Base-by-base conservation (phyloP, 2,329 filamentous ascomycete species). In the Pezicula radicicola region DNA sequence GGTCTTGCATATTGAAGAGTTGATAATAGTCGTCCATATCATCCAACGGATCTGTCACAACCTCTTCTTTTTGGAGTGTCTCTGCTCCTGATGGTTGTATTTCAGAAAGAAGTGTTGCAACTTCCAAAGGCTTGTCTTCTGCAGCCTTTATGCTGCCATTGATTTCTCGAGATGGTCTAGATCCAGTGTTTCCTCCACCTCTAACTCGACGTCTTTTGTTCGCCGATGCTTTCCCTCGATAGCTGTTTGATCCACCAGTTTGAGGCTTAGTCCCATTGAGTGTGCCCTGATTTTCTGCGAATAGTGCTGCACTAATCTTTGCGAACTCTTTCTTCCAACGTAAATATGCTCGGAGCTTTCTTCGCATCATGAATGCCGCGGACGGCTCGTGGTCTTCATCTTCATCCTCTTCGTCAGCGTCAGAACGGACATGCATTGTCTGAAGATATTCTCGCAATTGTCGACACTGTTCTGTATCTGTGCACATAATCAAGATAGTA, bases 401-500 rank as follows among this genome's bases (percentile, higher is more conserved):
- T 40, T 76, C 68, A 19, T 75, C 42, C 63, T 66, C 62, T 68
- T 78, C 57, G 5, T 53, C 57, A 16, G 58, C 61, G 25, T 61
- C 35, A 49, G 84, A 78, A 49, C 81, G 83, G 27, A 92, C 79
- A 64, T 95, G 84, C 91, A 96, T 97, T 6, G 84, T 91, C 67
- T 96, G 88, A 18, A 99, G 74, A 66, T 93, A 97, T 66, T 97
- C 93, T 57, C 91, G 84, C 40, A 99, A 75, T 63, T 99, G 94
- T 13, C 88, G 82, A 64, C 90, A 96, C 8, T 91, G 96, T 51
- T 85, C 84, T 51, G 89, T 84, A 63, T 96, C 93, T 25, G 87
- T 87, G 66, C 93, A 97, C 94, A 99, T 97, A 67, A 99, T 90
- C 33, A 99, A 74, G 46, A 96, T 91, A 2, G 89, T 90, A n/a